Evolutionary conservation across 78 protist species (phyloP).

Genomic region (Polysphondylium violaceum): DNA sequence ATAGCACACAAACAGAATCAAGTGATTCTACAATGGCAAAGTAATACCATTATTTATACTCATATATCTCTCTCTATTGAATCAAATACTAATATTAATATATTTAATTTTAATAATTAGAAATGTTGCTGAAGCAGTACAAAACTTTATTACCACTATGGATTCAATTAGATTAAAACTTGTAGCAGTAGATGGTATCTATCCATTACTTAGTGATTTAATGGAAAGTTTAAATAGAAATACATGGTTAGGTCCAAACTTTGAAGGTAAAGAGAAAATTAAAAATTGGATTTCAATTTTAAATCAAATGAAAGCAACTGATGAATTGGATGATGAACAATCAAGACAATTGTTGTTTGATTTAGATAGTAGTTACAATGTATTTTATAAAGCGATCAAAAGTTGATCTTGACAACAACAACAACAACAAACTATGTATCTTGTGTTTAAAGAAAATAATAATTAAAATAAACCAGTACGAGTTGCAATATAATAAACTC

Average conservation of each 20-base stretch:
- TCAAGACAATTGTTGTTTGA: slow-evolving; percentile 90
- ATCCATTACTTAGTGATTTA: slow-evolving; percentile 86
- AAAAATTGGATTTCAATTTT: slow-evolving; percentile 76
- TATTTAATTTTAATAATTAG: slow-evolving; percentile 2
- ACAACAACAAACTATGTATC: not conserved
- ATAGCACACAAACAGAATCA: slow-evolving; percentile 45
- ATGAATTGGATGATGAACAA: slow-evolving; percentile 87
- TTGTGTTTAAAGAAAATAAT: not conserved
- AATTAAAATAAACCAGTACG: not conserved
- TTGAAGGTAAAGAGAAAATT: slow-evolving; percentile 83
- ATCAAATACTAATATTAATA: not conserved
- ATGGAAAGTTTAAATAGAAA: slow-evolving; percentile 77
- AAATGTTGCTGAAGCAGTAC: slow-evolving; percentile 89
- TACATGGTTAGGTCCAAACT: slow-evolving; percentile 77
- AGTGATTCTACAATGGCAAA: slow-evolving; percentile 63
- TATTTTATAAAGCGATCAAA: slow-evolving; percentile 82
- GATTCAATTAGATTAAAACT: slow-evolving; percentile 86
- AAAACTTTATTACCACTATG: slow-evolving; percentile 90
- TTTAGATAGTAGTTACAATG: slow-evolving; percentile 86
- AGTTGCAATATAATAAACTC: too few relatives aligned
- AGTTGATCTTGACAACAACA: not conserved
- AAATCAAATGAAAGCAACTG: slow-evolving; percentile 89
- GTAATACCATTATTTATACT: not conserved
- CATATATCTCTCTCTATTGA: not conserved
- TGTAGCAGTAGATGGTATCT: slow-evolving; percentile 89